Percentiles rank a stretch among this genome's conserved stretches.
These are phyloP conservation scores for Eucalyptus polybractea DNA, from an alignment of 345 rosid genomes.

Conservation along the genomic window DNA sequence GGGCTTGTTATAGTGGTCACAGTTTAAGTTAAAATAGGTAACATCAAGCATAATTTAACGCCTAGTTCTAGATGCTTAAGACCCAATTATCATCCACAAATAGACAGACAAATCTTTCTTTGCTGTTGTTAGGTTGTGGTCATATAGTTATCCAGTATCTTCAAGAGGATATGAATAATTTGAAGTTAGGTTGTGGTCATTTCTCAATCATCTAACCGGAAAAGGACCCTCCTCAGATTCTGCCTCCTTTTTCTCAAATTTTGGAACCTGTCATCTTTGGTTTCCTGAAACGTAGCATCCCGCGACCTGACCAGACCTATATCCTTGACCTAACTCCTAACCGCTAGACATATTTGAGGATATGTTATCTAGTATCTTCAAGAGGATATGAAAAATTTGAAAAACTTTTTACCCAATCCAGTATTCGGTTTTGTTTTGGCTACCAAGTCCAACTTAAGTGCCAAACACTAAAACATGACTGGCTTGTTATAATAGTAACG, in stretches of 20 bases:
- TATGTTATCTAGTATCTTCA: too few relatives aligned
- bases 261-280: not conserved
- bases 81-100: not conserved
- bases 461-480: not conserved
- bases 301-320: not conserved
- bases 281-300: not conserved
- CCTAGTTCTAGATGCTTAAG: not conserved
- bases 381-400: not conserved
- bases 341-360: not conserved
- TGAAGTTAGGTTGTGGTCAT: not conserved
- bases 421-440: not conserved
- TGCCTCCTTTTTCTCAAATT: not conserved
- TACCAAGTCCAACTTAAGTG: not conserved
- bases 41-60: not conserved
- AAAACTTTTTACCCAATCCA: not conserved
- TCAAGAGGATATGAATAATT: not conserved
- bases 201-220: not conserved
- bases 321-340: not conserved
- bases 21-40: not conserved
- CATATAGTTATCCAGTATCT: not conserved
- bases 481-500: not conserved
- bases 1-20: not conserved
- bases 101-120: not conserved
- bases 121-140: not conserved
- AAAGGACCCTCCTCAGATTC: not conserved